These are phyloP conservation scores for Trypethelium eluteriae DNA, from an alignment of 495 filamentous ascomycete species.

Conservation along the genomic window DNA sequence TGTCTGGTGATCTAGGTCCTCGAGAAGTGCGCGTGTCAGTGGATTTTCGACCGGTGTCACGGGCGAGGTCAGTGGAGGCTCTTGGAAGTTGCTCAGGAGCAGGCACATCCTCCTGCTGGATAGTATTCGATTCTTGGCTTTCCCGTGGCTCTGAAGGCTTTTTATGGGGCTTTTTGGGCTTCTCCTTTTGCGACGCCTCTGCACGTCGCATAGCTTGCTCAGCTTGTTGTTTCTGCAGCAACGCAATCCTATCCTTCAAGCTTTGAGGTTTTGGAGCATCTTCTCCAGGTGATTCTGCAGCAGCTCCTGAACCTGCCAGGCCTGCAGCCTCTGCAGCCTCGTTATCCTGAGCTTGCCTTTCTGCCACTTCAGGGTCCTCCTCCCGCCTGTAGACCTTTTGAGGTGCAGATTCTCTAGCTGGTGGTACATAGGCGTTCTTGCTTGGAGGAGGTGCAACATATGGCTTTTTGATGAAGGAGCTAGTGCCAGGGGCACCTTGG, in stretches of 20 bases:
- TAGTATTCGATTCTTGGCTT: conserved; percentile 7
- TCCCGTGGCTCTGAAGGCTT: conserved; percentile 58
- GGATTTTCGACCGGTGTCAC: conserved; percentile 45
- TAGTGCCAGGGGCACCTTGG: conserved; percentile 44
- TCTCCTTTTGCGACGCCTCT: conserved; percentile 74
- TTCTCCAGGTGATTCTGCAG: conserved; percentile 52
- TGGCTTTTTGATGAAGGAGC: conserved; percentile 90
- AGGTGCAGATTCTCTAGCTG: conserved; percentile 51
- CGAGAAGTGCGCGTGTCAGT: conserved; percentile 32
- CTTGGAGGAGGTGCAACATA: conserved; percentile 94
- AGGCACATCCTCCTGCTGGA: conserved; percentile 23
- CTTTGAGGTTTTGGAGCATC: conserved; percentile 83
- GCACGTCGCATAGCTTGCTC: conserved; percentile 77
- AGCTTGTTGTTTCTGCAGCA: conserved; percentile 87
- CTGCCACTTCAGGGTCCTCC: conserved; percentile 75
- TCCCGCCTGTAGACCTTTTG: conserved; percentile 78
- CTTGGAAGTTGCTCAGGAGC: conserved; percentile 24
- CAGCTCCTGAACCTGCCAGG: conserved; percentile 35
- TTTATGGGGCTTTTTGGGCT: conserved; percentile 71
- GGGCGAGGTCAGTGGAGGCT: conserved; percentile 40
- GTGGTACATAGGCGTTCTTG: conserved; percentile 82
- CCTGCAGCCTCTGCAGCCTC: conserved; percentile 55
- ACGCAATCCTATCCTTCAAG: conserved; percentile 86
- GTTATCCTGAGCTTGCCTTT: conserved; percentile 46
- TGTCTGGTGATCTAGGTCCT: conserved; percentile 49